Evolutionary conservation across 495 filamentous ascomycete species (phyloP).

Genomic region (Massariosphaeria phaeospora): DNA sequence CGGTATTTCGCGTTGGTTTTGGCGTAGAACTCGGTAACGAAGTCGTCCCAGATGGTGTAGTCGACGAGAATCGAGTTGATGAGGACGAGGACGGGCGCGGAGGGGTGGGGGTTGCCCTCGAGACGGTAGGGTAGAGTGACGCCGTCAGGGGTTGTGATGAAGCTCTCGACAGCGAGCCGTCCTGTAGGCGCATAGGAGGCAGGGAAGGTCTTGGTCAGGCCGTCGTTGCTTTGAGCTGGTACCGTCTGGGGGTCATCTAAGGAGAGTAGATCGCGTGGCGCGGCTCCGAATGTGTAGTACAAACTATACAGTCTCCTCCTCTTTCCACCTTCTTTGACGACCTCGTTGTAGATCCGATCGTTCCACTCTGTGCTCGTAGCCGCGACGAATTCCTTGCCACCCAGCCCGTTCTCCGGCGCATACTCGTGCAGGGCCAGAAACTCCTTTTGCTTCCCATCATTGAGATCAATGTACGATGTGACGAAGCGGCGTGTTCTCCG

Average conservation of each 20-base stretch:
- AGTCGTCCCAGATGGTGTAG: conserved; percentile 70
- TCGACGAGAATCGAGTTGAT: conserved; percentile 71
- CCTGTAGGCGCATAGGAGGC: conserved; percentile 43
- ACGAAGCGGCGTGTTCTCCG: conserved; percentile 61
- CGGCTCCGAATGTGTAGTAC: conserved; percentile 73
- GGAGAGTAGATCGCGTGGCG: conserved; percentile 59
- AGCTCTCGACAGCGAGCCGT: conserved; percentile 56
- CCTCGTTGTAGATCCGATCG: conserved; percentile 50
- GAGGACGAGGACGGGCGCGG: conserved; percentile 65
- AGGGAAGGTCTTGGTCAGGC: conserved; percentile 49
- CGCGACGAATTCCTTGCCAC: conserved; percentile 57
- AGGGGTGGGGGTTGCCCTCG: conserved; percentile 62
- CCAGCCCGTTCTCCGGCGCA: conserved; percentile 57
- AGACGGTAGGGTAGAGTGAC: conserved; percentile 64
- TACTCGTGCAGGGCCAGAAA: conserved; percentile 69
- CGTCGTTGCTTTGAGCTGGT: conserved; percentile 41
- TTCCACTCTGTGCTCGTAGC: conserved; percentile 56
- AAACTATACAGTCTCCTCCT: conserved; percentile 59
- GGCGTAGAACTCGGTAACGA: conserved; percentile 58
- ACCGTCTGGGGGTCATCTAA: conserved; percentile 22
- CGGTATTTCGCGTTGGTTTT: conserved; percentile 57
- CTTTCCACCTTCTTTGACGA: conserved; percentile 53
- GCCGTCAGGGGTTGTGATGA: conserved; percentile 61
- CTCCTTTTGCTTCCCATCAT: conserved; percentile 48
- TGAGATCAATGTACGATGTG: conserved; percentile 51